Evolutionary conservation across 352 stramenopile genomes (phyloP).

Genomic region (Phytophthora boehmeriae): DNA sequence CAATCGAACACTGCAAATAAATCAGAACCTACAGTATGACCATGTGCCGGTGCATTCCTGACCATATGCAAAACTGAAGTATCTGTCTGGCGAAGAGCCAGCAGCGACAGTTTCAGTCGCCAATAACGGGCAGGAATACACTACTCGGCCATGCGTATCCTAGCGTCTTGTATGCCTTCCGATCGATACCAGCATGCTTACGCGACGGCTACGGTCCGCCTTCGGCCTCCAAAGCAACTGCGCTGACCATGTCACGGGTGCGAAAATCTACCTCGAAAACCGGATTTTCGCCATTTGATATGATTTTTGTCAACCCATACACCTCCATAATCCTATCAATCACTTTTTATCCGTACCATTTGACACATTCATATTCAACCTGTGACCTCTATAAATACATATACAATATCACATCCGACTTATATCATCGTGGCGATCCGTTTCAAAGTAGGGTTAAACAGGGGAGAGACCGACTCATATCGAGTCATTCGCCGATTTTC

Average conservation of each 20-base stretch:
- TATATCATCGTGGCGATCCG: constrained; percentile 16
- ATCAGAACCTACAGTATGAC: neutral
- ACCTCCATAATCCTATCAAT: constrained; percentile 6
- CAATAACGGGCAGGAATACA: too few species aligned
- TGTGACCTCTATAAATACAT: too few species aligned
- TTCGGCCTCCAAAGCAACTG: neutral
- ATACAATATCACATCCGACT: neutral
- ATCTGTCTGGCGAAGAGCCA: neutral
- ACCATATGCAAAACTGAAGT: neutral
- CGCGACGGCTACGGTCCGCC: neutral
- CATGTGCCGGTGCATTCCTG: too few species aligned
- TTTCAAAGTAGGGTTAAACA: constrained; percentile 7
- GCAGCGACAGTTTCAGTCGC: too few species aligned
- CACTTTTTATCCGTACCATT: neutral
- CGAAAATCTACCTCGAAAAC: neutral
- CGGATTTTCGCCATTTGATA: constrained; percentile 15
- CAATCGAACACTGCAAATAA: neutral
- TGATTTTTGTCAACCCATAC: constrained; percentile 20
- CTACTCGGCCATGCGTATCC: too few species aligned
- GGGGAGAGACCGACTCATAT: constrained; percentile 10
- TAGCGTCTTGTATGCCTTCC: too few species aligned
- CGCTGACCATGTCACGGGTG: neutral
- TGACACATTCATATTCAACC: too few species aligned
- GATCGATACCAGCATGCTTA: too few species aligned
- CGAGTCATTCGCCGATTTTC: constrained; percentile 33